Base-by-base conservation (phyloP, 2,329 filamentous ascomycete genomes). In the Nothophoma quercina region DNA sequence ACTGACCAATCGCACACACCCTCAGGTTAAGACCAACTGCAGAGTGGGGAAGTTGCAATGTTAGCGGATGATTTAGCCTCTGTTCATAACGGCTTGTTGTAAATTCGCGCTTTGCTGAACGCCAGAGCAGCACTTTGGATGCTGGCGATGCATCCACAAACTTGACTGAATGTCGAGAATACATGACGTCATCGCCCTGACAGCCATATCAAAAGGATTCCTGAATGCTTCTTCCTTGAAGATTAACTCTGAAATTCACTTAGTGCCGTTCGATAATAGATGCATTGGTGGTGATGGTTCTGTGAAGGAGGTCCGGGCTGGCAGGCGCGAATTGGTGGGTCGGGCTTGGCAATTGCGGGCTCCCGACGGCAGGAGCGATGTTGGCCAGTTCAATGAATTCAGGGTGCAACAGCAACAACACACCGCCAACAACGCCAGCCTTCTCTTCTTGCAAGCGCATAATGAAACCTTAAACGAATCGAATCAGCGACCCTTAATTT, bases 381-480 rank as follows among this genome's bases (percentile, higher is more conserved):
- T n/a, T 35, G 33, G 39, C 39, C 40, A 34, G 44, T 41, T 36
- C 45, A 32, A 33, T 42, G 51, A 34, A 42, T 49, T 49, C 51
- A 50, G 51, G 44, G 40, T 49, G 45, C 51, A 36, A 8, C 35
- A 45, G 34, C 38, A 44, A 44, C 51, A 50, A 36, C 44, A 48
- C 53, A 42, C 44, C 38, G 46, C 54, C 51, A 21, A 28, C 44
- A 18, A 30, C 45, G 18, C 18, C 45, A 29, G n/a, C 44, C 42
- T 10, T 28, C 22, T 22, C 23, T 41, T 46, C 41, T 39, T 25
- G 32, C 35, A 40, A 53, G 46, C 58, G 43, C 59, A 64, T 44
- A 50, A 68, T 68, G 65, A 48, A 16, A 47, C 49, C 52, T 28
- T 67, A 58, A 45, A 40, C 38, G 34, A 32, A 13, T 25, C 41